phyloP scores from a whole-genome alignment of 192 early-diverging fungal species.

The Globomyces pollinis-pini region DNA sequence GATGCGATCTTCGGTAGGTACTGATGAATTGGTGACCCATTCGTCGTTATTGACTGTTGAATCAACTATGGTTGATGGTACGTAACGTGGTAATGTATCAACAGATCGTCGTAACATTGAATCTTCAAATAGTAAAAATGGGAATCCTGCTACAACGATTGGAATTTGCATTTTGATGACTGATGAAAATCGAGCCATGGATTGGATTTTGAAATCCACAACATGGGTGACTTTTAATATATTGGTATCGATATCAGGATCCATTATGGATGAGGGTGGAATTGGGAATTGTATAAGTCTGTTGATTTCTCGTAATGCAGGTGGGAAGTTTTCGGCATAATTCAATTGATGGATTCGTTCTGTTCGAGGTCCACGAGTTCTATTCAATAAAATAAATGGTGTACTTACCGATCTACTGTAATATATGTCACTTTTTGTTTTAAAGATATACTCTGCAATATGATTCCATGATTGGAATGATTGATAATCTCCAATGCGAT shows the following conservation, averaged over 20 bases:
- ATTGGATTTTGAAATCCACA: slow-evolving; percentile 18
- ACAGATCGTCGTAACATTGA: slow-evolving; percentile 8
- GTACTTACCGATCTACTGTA: slow-evolving; percentile 13
- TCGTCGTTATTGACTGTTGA: not conserved
- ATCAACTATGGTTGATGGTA: not conserved
- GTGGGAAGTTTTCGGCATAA: slow-evolving; percentile 17
- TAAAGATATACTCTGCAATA: slow-evolving; percentile 15
- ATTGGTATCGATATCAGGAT: slow-evolving; percentile 19
- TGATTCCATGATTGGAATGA: slow-evolving; percentile 17
- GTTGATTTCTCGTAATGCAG: slow-evolving; percentile 7
- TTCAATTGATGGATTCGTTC: slow-evolving; percentile 24
- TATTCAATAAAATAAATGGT: no score
- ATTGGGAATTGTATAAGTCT: slow-evolving; percentile 27
- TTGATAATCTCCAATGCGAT: slow-evolving; percentile 21
- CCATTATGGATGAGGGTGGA: slow-evolving; percentile 15
- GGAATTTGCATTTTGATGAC: slow-evolving; percentile 22
- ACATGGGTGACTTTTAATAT: slow-evolving; percentile 23
- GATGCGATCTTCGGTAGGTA: not conserved
- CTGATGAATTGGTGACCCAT: not conserved
- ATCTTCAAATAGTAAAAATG: slow-evolving; percentile 20
- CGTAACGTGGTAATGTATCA: slow-evolving; percentile 21
- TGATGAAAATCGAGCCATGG: slow-evolving; percentile 9
- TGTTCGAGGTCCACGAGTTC: slow-evolving; percentile 19
- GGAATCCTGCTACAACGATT: slow-evolving; percentile 23
- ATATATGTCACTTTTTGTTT: slow-evolving; percentile 27